A percentile compares a stretch with the other conserved stretches of the same genome.
phyloP scores from a whole-genome alignment of 2,329 filamentous ascomycete species.

The Aspergillus pseudotamarii region DNA sequence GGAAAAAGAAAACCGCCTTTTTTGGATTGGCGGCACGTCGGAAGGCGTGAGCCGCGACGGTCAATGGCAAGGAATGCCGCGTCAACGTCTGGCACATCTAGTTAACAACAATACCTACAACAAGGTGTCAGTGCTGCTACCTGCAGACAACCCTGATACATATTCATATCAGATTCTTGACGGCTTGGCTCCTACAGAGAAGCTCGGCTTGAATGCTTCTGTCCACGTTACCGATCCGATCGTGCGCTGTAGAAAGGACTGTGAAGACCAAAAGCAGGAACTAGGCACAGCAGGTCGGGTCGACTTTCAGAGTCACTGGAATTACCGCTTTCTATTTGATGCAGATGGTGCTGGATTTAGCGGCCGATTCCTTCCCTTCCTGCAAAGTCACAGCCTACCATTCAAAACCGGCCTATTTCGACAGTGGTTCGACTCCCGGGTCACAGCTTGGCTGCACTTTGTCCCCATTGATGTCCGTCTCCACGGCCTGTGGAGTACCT shows the following conservation, averaged over 20 bases:
- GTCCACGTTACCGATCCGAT: constrained; percentile 63
- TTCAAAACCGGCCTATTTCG: constrained; percentile 72
- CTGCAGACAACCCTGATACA: constrained; percentile 41
- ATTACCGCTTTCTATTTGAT: constrained; percentile 71
- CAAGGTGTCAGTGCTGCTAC: constrained; percentile 60
- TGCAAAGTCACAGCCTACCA: constrained; percentile 68
- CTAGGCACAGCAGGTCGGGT: constrained; percentile 51
- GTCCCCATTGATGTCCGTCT: constrained; percentile 75
- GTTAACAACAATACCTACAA: constrained; percentile 60
- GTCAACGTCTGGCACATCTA: constrained; percentile 72
- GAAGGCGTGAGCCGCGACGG: constrained; percentile 56
- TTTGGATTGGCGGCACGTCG: constrained; percentile 74
- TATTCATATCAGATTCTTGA: constrained; percentile 61
- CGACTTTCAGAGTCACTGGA: constrained; percentile 62
- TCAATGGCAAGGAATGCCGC: constrained; percentile 68
- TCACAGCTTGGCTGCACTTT: constrained; percentile 78
- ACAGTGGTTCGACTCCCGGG: constrained; percentile 76
- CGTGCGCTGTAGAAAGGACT: constrained; percentile 57
- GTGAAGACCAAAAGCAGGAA: constrained; percentile 55
- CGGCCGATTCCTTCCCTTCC: constrained; percentile 64
- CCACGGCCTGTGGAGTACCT: constrained; percentile 71
- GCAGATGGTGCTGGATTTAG: constrained; percentile 70
- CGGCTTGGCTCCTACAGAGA: constrained; percentile 37
- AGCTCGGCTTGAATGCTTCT: constrained; percentile 59
- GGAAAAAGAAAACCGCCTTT: constrained; percentile 66